Conservation (phyloP, 176 grass and related monocot genomes). For the Carex parvula region DNA sequence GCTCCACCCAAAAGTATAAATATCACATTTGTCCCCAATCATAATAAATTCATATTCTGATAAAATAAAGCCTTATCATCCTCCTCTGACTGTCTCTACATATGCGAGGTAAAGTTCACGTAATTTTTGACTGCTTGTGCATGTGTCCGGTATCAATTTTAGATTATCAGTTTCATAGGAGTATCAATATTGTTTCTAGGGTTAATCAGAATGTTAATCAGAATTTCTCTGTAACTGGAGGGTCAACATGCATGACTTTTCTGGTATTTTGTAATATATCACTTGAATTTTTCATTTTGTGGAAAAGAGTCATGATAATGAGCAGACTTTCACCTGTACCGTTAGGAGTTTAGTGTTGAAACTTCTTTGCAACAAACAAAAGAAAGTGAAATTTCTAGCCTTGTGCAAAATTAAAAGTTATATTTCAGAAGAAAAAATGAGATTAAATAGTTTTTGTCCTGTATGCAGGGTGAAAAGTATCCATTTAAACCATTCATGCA, state of each 20-base stretch:
- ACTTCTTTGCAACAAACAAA: not conserved
- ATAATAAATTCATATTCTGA: not conserved
- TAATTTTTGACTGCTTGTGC: not conserved
- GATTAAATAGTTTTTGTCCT: not conserved
- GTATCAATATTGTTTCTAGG: not conserved
- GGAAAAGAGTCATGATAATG: not conserved
- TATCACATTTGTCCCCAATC: not conserved
- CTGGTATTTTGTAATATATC: not conserved
- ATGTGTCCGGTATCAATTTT: not conserved
- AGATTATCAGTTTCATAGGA: not conserved
- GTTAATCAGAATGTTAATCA: not conserved
- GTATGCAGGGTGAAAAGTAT: constrained; percentile 69
- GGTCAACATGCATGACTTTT: not conserved
- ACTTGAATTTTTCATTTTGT: not conserved
- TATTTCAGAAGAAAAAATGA: not conserved
- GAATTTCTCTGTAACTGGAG: not conserved
- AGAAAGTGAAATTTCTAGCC: not conserved
- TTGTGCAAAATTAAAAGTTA: not conserved
- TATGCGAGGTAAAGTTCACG: not conserved
- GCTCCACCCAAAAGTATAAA: not conserved
- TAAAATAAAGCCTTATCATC: not conserved
- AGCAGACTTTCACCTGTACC: not conserved
- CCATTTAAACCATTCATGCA: constrained; percentile 75
- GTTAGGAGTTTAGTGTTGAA: not conserved
- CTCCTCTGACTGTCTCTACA: not conserved